Evolutionary conservation across 1,284 basidiomycete genomes (phyloP), one percentile per base, ranked within the genome.

Genomic region (Entoloma clypeatum): DNA sequence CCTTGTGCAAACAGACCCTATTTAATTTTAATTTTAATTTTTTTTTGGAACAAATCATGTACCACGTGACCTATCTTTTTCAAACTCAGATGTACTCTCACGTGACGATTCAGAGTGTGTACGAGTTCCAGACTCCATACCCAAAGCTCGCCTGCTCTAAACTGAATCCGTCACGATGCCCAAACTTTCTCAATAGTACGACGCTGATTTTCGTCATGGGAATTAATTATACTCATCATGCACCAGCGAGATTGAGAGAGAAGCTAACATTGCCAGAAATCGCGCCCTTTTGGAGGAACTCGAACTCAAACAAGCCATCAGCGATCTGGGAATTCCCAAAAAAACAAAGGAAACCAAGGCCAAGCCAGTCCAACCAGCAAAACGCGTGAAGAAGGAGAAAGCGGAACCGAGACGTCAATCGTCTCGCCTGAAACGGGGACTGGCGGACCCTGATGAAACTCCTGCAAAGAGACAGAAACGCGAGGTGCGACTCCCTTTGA

Each of bases 261-360:
- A 83, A 54, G 79, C 77, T 6, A 89, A 87, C 53, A 88, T 90
- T 37, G 84, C 82, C 8, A 74, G 83, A 34, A 90, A 90, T 56
- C 78, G 75, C 29, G 81, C 77, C 7, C 65, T 89, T 6, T 69
- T 90, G 23, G 79, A 82, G 45, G 62, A 83, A 53, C 72, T 90
- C 16, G 76, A 83, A 13, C 64, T 89, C 23, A 75, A 77, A 49
- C 75, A 77, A 50, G 78, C 75, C 2, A 69, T 74, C 11, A 61
- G 67, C 5, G 59, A 63, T n/a, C 65, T 83, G 4, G 71, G 69
- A n/a, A 56, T 72, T 14, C 56, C 65, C 3, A 75, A 69, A 50
- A 64, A 45, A 25, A 30, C 44, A 16, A 55, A 65, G 0, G 70
- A 69, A 49, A 46, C 59, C 2, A 73, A 66, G 45, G 75, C 75